Evolutionary conservation across 75 land plant species (phyloP).

Genomic region (Pinus tabuliformis): DNA sequence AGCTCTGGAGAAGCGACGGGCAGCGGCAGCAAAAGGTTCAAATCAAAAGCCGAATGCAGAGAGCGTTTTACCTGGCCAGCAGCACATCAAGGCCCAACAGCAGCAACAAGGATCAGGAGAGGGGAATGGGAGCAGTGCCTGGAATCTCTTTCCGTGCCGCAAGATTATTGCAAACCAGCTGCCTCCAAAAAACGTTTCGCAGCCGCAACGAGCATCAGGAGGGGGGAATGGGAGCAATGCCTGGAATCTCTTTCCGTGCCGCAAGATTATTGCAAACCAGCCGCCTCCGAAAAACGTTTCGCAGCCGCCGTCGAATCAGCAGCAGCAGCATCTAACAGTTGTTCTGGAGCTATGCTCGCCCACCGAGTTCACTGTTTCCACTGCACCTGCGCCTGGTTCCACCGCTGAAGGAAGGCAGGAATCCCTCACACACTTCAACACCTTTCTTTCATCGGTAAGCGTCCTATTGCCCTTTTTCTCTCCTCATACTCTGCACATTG

Average conservation of each 20-base stretch:
- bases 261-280: slow-evolving; percentile 7
- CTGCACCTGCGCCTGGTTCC: slow-evolving; percentile 25
- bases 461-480: neutral
- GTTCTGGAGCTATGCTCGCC: slow-evolving; percentile 63
- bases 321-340: slow-evolving; percentile 12
- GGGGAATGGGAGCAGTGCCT: slow-evolving; percentile 4
- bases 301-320: neutral
- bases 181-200: neutral
- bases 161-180: slow-evolving; percentile 6
- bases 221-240: neutral
- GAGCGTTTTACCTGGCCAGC: neutral
- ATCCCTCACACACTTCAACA: slow-evolving; percentile 30
- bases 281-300: neutral
- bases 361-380: slow-evolving; percentile 47
- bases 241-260: slow-evolving; percentile 42
- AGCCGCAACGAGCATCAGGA: neutral
- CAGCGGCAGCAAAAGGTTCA: slow-evolving; percentile 1
- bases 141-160: slow-evolving; percentile 39
- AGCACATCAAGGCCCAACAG: too few relatives aligned
- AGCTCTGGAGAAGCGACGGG: slow-evolving; percentile 66
- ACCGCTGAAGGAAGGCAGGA: slow-evolving; percentile 18
- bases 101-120: neutral
- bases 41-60: too few relatives aligned
- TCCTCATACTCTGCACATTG: neutral
- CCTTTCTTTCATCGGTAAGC: slow-evolving; percentile 18